These are phyloP conservation scores for Microdochium trichocladiopsis DNA, from an alignment of 2,329 filamentous ascomycete species.

Conservation along the genomic window DNA sequence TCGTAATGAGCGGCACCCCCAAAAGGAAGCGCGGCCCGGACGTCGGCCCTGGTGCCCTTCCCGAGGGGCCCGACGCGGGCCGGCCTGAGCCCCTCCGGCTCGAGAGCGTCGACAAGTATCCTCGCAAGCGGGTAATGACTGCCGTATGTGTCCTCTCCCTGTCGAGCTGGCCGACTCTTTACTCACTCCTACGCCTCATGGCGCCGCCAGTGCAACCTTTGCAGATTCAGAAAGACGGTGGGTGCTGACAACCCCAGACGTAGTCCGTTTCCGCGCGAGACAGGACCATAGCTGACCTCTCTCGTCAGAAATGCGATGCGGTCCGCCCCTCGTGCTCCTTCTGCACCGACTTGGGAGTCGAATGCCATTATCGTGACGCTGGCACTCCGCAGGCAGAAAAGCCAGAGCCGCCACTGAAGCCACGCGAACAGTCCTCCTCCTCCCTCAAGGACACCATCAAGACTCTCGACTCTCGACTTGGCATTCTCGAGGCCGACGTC, in stretches of 20 bases:
- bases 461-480: not conserved
- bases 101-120: slow-evolving; percentile 4
- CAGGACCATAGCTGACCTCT: too few relatives aligned
- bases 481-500: not conserved
- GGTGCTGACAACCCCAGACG: too few relatives aligned
- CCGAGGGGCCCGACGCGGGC: not conserved
- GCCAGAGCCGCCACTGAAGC: not conserved
- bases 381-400: not conserved
- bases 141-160: slow-evolving; percentile 1
- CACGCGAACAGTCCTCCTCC: not conserved
- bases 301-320: slow-evolving; percentile 7
- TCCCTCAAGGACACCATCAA: not conserved
- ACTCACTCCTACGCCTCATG: too few relatives aligned
- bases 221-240: slow-evolving; percentile 6
- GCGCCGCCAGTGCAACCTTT: slow-evolving; percentile 4
- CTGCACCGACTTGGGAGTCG: slow-evolving; percentile 5
- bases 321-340: slow-evolving; percentile 6
- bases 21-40: not conserved
- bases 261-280: too few relatives aligned
- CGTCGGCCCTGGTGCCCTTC: not conserved
- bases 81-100: not conserved
- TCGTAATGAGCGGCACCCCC: not conserved
- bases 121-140: slow-evolving; percentile 4
- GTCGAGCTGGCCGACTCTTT: not conserved
- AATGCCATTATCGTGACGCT: slow-evolving; percentile 8